Percentiles rank a stretch among this genome's conserved stretches.
phyloP scores from a whole-genome alignment of 2,329 filamentous ascomycete genomes.

The Lizonia empirigonia region DNA sequence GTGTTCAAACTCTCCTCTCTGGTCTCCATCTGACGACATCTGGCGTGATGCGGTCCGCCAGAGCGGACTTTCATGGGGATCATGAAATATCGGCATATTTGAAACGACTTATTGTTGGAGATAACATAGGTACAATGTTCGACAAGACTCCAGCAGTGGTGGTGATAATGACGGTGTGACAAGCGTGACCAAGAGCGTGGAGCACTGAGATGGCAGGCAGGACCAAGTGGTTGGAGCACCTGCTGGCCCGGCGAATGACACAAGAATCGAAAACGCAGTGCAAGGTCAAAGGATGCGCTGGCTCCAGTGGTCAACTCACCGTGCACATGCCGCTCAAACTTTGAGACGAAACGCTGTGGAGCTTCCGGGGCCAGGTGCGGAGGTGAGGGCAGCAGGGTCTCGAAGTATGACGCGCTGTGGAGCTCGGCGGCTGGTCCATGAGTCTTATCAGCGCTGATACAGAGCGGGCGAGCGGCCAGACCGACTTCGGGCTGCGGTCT shows the following conservation, averaged over 20 bases:
- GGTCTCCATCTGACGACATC: conserved; percentile 18
- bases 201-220: conserved; percentile 32
- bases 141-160: neutral
- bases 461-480: conserved; percentile 18
- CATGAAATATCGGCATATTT: conserved; percentile 50
- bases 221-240: conserved; percentile 41
- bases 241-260: conserved; percentile 38
- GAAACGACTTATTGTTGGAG: conserved; percentile 19
- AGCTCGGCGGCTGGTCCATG: conserved; percentile 22
- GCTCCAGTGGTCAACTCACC: conserved; percentile 39
- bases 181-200: conserved; percentile 19
- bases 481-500: conserved; percentile 24
- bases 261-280: conserved; percentile 37
- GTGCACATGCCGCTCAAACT: conserved; percentile 21
- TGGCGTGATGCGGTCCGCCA: conserved; percentile 24
- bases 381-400: conserved; percentile 27
- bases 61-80: conserved; percentile 39
- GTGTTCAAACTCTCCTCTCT: conserved; percentile 25
- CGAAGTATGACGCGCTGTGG: conserved; percentile 38
- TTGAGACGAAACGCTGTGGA: conserved; percentile 32
- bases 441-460: conserved; percentile 37
- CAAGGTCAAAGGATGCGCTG: conserved; percentile 37
- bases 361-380: conserved; percentile 23
- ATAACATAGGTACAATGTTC: conserved; percentile 35
- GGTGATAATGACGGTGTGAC: conserved; percentile 5